Percentiles rank a stretch among this genome's conserved stretches.
Conservation (phyloP, 2,329 filamentous ascomycete species). For the Xylariaceae sp. region DNA sequence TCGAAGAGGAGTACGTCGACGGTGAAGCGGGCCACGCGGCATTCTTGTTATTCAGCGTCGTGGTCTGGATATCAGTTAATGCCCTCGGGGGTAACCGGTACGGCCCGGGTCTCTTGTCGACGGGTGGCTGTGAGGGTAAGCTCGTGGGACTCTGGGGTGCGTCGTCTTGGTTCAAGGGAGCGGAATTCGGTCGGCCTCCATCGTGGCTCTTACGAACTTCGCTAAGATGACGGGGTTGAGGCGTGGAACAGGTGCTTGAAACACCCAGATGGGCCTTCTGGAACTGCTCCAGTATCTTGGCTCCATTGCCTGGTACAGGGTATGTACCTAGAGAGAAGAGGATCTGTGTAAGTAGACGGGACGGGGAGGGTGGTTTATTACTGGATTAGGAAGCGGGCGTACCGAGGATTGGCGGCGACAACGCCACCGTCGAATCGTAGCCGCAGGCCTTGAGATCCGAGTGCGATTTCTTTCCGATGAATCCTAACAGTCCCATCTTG, state of each 20-base stretch:
- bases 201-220: slow-evolving; percentile 24
- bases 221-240: slow-evolving; percentile 27
- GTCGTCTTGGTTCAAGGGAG: slow-evolving; percentile 24
- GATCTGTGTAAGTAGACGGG: slow-evolving; percentile 16
- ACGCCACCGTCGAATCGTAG: slow-evolving; percentile 36
- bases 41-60: slow-evolving; percentile 13
- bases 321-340: slow-evolving; percentile 32
- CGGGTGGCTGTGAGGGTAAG: slow-evolving; percentile 12
- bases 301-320: slow-evolving; percentile 39
- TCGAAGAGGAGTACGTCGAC: slow-evolving; percentile 32
- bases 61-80: slow-evolving; percentile 12
- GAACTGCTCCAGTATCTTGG: slow-evolving; percentile 34
- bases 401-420: slow-evolving; percentile 36
- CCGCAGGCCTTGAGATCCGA: slow-evolving; percentile 31
- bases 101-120: slow-evolving; percentile 26
- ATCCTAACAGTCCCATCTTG: slow-evolving; percentile 35
- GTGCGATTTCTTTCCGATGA: slow-evolving; percentile 31
- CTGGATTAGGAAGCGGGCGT: slow-evolving; percentile 23
- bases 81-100: slow-evolving; percentile 27
- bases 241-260: slow-evolving; percentile 19
- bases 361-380: slow-evolving; percentile 16
- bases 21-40: slow-evolving; percentile 22
- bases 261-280: slow-evolving; percentile 32
- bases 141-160: slow-evolving; percentile 18
- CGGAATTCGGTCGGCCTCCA: slow-evolving; percentile 36